Percentiles rank a stretch among this genome's conserved stretches.
These are phyloP conservation scores for Quercus cerris DNA, from an alignment of 306 rosid species.

Conservation along the genomic window DNA sequence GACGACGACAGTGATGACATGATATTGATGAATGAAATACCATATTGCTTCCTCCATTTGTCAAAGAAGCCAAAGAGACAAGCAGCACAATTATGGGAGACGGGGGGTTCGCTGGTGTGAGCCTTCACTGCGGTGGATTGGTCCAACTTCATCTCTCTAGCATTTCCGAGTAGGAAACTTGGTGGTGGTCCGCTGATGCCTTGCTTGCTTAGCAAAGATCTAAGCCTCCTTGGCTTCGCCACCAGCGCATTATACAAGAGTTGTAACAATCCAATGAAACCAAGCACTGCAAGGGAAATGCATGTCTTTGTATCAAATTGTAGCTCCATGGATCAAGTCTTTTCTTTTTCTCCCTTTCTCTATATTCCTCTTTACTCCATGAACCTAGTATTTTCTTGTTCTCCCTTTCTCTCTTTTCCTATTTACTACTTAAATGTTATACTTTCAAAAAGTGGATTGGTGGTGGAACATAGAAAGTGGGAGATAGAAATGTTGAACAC, in stretches of 20 bases:
- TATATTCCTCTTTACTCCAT: background rate
- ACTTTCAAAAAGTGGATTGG: too few species aligned
- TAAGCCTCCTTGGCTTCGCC: slow-evolving; percentile 26
- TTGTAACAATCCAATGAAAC: slow-evolving; percentile 6
- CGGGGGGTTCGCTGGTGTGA: background rate
- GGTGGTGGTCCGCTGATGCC: slow-evolving; percentile 49
- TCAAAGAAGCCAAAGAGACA: slow-evolving; percentile 32
- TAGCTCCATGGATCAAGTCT: slow-evolving; percentile 4
- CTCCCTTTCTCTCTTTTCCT: too few species aligned
- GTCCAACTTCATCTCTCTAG: slow-evolving; percentile 25
- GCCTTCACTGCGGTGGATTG: background rate
- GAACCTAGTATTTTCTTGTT: too few species aligned
- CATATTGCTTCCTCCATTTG: slow-evolving; percentile 34
- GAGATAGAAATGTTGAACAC: too few species aligned
- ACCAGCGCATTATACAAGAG: slow-evolving; percentile 16
- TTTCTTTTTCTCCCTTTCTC: background rate
- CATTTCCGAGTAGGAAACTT: slow-evolving; percentile 39
- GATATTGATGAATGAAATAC: slow-evolving; percentile 4
- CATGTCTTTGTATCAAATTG: slow-evolving; percentile 17
- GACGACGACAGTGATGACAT: background rate
- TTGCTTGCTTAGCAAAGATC: slow-evolving; percentile 35
- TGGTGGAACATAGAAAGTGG: too few species aligned
- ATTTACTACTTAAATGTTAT: too few species aligned
- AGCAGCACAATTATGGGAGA: slow-evolving; percentile 26
- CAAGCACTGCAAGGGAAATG: slow-evolving; percentile 5